Conservation (phyloP, 176 grass and related monocot genomes). For the Musa beccarii region DNA sequence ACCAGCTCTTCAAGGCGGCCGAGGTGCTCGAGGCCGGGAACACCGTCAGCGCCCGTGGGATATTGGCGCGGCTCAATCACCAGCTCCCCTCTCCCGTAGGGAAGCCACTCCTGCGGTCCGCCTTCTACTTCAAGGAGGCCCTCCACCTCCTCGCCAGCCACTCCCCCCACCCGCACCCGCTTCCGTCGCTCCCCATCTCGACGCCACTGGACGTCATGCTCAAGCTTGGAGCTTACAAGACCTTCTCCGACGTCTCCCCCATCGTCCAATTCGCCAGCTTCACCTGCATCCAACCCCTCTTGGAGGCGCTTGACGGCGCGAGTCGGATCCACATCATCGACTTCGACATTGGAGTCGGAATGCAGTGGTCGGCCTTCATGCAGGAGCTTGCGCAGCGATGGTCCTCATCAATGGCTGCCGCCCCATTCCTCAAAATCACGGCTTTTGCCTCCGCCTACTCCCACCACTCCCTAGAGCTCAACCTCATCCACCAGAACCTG, state of each 20-base stretch:
- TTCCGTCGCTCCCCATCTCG: background rate
- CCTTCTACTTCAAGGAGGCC: slow-evolving; percentile 90
- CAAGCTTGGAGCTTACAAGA: slow-evolving; percentile 52
- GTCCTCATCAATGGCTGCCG: background rate
- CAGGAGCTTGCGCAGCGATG: slow-evolving; percentile 51
- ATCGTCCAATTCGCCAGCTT: slow-evolving; percentile 53
- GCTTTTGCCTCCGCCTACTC: slow-evolving; percentile 31
- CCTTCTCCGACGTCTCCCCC: slow-evolving; percentile 45
- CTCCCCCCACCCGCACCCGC: background rate
- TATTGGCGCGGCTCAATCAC: slow-evolving; percentile 81
- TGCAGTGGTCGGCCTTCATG: slow-evolving; percentile 51
- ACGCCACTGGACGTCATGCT: slow-evolving; percentile 45
- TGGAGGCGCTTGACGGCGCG: slow-evolving; percentile 37
- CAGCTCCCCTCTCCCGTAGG: slow-evolving; percentile 13
- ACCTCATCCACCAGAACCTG: slow-evolving; percentile 35
- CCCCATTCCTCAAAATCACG: slow-evolving; percentile 27
- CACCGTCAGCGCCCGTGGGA: slow-evolving; percentile 33
- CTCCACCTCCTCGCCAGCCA: slow-evolving; percentile 59
- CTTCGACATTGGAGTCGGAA: slow-evolving; percentile 39
- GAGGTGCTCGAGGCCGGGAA: slow-evolving; percentile 32
- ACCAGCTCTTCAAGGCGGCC: slow-evolving; percentile 39
- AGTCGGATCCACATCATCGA: slow-evolving; percentile 41
- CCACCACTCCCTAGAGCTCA: slow-evolving; percentile 44
- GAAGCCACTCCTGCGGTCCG: slow-evolving; percentile 39
- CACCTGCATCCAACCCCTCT: slow-evolving; percentile 38